phyloP scores from a whole-genome alignment of 768 basidiomycete species.

The Austroboletus eburneus region DNA sequence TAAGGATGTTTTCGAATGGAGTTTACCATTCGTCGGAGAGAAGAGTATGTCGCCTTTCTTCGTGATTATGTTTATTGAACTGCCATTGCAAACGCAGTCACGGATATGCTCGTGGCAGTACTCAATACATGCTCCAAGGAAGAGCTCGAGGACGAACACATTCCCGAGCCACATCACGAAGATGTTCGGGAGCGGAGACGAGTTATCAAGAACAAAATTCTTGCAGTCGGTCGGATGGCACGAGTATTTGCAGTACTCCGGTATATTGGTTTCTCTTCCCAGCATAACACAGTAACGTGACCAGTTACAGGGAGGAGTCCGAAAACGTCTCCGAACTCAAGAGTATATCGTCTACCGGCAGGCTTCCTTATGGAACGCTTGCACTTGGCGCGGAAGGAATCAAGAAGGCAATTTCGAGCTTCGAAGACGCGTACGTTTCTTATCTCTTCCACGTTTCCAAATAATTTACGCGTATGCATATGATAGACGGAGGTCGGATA shows the following conservation, averaged over 20 bases:
- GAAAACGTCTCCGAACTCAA: slow-evolving; percentile 73
- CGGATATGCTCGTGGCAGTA: slow-evolving; percentile 96
- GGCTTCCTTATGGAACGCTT: slow-evolving; percentile 50
- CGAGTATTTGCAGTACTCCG: slow-evolving; percentile 63
- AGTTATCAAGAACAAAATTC: slow-evolving; percentile 70
- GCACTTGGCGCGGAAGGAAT: slow-evolving; percentile 66
- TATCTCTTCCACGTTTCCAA: background rate
- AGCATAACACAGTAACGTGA: background rate
- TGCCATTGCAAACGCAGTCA: slow-evolving; percentile 54
- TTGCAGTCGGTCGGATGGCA: slow-evolving; percentile 66
- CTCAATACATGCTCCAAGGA: slow-evolving; percentile 94
- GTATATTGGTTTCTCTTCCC: slow-evolving; percentile 30
- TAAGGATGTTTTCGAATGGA: slow-evolving; percentile 98
- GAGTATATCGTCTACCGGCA: slow-evolving; percentile 47
- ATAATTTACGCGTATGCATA: background rate
- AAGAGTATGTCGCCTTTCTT: slow-evolving; percentile 63
- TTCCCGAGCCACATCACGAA: slow-evolving; percentile 22
- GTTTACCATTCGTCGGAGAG: slow-evolving; percentile 92
- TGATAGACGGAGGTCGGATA: slow-evolving; percentile 23
- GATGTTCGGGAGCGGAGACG: slow-evolving; percentile 40
- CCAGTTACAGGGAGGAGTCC: slow-evolving; percentile 47
- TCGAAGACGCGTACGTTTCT: slow-evolving; percentile 59
- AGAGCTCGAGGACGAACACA: slow-evolving; percentile 76
- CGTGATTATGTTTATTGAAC: background rate
- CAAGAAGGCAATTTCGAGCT: slow-evolving; percentile 65